phyloP scores from a whole-genome alignment of 495 filamentous ascomycete species.

The Baudoinia panamericana region DNA sequence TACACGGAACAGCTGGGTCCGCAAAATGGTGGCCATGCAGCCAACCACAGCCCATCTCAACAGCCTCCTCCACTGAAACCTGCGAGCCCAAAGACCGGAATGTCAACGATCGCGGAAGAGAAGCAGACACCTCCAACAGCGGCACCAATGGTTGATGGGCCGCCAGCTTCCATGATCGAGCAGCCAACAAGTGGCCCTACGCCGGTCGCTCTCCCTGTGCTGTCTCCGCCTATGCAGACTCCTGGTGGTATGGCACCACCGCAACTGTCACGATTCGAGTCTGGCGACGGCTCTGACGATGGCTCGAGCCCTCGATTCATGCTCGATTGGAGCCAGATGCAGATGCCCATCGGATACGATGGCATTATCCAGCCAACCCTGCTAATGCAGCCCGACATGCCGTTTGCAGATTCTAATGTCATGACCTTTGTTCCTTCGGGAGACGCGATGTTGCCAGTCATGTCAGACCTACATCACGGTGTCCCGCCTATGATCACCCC shows the following conservation, averaged over 20 bases:
- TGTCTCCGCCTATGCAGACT: constrained; percentile 24
- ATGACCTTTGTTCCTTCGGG: constrained; percentile 25
- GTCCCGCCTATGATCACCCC: constrained; percentile 20
- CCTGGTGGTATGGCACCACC: constrained; percentile 21
- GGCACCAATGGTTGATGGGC: constrained; percentile 13
- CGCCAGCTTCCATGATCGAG: constrained; percentile 24
- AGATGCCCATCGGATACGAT: constrained; percentile 26
- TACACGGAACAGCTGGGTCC: constrained; percentile 10
- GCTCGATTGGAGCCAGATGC: constrained; percentile 30
- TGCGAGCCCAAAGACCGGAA: constrained; percentile 10
- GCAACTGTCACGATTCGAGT: too few species aligned
- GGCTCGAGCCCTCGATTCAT: constrained; percentile 28
- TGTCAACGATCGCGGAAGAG: constrained; percentile 8
- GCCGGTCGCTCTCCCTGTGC: constrained; percentile 9
- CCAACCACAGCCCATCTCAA: constrained; percentile 14
- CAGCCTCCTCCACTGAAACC: constrained; percentile 18
- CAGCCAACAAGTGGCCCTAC: constrained; percentile 24
- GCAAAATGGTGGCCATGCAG: constrained; percentile 1
- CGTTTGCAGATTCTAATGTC: constrained; percentile 32
- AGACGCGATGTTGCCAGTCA: constrained; percentile 23
- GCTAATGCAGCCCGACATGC: constrained; percentile 23
- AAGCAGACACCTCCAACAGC: constrained; percentile 13
- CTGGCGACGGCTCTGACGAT: constrained; percentile 22
- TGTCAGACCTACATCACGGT: constrained; percentile 23
- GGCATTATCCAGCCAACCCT: constrained; percentile 26